Percentiles rank a stretch among this genome's conserved stretches.
Conservation (phyloP, 2,329 filamentous ascomycete genomes). For the Penicillium brasilianum region DNA sequence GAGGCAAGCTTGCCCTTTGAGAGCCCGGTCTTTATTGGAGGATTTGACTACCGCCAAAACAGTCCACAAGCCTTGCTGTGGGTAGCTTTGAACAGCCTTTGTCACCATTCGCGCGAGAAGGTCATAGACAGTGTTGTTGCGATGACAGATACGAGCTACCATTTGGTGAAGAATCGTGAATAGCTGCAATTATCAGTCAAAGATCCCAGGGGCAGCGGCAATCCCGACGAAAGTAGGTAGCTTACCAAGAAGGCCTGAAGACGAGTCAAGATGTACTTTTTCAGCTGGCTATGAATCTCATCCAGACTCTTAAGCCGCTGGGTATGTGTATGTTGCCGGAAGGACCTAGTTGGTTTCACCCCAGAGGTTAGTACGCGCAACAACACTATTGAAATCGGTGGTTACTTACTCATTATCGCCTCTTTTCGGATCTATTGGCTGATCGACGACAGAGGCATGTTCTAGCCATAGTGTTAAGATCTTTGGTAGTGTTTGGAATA, state of each 20-base stretch:
- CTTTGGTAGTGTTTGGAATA: constrained; percentile 91
- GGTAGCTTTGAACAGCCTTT: constrained; percentile 84
- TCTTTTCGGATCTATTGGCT: constrained; percentile 58
- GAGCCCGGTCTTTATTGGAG: constrained; percentile 70
- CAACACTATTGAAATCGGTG: neutral
- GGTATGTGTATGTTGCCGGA: constrained; percentile 52
- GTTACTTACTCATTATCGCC: constrained; percentile 51
- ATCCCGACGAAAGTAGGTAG: neutral
- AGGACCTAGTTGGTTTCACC: constrained; percentile 41
- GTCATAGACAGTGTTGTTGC: constrained; percentile 76
- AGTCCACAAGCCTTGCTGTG: constrained; percentile 90
- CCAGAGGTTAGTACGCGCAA: neutral
- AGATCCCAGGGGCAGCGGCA: neutral
- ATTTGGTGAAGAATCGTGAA: constrained; percentile 81
- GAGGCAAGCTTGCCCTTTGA: constrained; percentile 55
- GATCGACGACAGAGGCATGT: constrained; percentile 76
- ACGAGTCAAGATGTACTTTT: constrained; percentile 70
- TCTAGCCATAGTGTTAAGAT: constrained; percentile 94
- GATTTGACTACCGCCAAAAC: constrained; percentile 86
- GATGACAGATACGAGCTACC: constrained; percentile 92
- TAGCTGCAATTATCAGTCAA: constrained; percentile 42
- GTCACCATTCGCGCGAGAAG: constrained; percentile 78
- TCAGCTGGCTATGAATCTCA: constrained; percentile 73
- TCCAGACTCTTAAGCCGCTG: constrained; percentile 69
- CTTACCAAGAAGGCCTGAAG: constrained; percentile 54